A percentile compares a stretch with the other conserved stretches of the same genome.
phyloP scores from a whole-genome alignment of 345 rosid species.

The Sisymbrium altissimum region DNA sequence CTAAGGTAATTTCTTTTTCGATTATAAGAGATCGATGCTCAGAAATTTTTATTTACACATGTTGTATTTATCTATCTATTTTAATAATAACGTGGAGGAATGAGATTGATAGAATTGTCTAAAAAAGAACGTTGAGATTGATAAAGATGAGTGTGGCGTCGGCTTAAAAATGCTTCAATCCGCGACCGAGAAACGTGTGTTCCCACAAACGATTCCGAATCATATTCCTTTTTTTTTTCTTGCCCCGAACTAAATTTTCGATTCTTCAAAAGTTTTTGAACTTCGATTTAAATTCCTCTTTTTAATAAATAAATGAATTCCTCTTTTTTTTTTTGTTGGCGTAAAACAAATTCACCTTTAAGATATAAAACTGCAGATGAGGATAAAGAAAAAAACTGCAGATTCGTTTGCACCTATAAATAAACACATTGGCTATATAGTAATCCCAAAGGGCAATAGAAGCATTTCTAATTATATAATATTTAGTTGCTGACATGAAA shows the following conservation, averaged over 20 bases:
- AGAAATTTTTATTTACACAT: neutral
- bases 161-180: slow-evolving; percentile 2
- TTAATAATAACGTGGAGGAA: neutral
- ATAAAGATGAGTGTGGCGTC: slow-evolving; percentile 10
- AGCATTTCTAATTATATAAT: neutral
- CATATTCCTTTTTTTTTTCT: slow-evolving; percentile 21
- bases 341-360: neutral
- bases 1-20: neutral
- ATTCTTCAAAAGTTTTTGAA: neutral
- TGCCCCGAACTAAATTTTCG: neutral
- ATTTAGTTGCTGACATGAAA: neutral
- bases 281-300: neutral
- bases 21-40: neutral
- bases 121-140: neutral
- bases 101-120: neutral
- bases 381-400: neutral
- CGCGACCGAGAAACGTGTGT: slow-evolving; percentile 18
- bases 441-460: slow-evolving; percentile 16
- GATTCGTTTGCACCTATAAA: slow-evolving; percentile 10
- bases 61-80: neutral
- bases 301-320: neutral
- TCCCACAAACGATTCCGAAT: slow-evolving; percentile 29
- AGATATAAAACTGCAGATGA: neutral
- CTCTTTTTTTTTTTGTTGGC: neutral
- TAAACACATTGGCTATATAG: slow-evolving; percentile 10